Conservation (phyloP, 2,329 filamentous ascomycete genomes). For the Ceratocystis diversiconidia region DNA sequence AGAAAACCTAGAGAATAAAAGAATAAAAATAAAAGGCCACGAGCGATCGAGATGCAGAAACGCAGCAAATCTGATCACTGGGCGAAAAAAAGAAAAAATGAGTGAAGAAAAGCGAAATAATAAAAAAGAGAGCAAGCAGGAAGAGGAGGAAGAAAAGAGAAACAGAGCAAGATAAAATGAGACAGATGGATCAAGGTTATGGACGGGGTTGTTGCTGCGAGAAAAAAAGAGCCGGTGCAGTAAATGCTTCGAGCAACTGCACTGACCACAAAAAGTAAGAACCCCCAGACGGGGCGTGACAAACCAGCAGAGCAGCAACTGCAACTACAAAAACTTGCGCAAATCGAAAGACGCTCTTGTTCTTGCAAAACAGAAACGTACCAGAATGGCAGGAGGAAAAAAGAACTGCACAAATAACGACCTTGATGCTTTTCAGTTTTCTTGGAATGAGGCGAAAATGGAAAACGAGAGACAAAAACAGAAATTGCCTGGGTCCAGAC, state of each 20-base stretch:
- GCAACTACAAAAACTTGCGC: neutral
- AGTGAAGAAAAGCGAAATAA: constrained; percentile 20
- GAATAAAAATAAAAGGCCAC: constrained; percentile 17
- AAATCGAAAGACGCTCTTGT: neutral
- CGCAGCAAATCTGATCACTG: neutral
- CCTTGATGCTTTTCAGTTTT: too few relatives aligned
- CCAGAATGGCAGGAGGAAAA: neutral
- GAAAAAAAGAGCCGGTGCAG: neutral
- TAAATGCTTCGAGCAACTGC: constrained; percentile 4
- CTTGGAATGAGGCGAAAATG: neutral
- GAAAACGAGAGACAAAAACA: constrained; percentile 3
- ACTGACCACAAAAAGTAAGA: constrained; percentile 1
- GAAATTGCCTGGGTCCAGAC: neutral
- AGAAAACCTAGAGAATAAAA: constrained; percentile 18
- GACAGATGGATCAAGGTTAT: neutral
- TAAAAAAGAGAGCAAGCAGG: constrained; percentile 17
- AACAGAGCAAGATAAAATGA: constrained; percentile 20
- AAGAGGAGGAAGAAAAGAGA: constrained; percentile 13
- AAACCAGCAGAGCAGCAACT: neutral
- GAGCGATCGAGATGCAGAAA: neutral
- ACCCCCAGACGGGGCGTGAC: neutral
- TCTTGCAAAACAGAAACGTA: neutral
- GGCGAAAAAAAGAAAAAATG: constrained; percentile 18
- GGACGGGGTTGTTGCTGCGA: neutral
- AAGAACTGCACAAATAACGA: neutral